Evolutionary conservation across 2,329 filamentous ascomycete genomes (phyloP).

Genomic region (Monosporascus sp.): DNA sequence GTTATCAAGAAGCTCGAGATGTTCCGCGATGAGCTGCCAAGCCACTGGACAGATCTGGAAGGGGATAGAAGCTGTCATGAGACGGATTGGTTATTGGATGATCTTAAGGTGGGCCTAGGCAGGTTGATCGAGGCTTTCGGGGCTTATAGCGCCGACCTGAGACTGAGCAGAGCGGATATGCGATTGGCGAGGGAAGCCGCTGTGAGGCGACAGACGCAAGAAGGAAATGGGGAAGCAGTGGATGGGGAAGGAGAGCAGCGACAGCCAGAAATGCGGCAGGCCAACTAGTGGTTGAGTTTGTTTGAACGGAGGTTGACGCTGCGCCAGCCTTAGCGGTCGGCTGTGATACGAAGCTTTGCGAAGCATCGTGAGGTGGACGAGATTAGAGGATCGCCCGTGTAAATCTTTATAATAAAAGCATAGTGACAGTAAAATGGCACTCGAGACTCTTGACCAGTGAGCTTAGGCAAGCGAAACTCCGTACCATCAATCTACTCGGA

Average conservation of each 20-base stretch:
- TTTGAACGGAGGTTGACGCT: background rate
- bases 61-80: conserved; percentile 52
- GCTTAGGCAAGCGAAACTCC: too few relatives aligned
- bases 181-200: conserved; percentile 65
- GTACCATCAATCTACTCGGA: too few relatives aligned
- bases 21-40: conserved; percentile 53
- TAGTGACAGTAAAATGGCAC: too few relatives aligned
- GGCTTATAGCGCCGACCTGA: conserved; percentile 65
- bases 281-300: conserved; percentile 18
- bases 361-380: too few relatives aligned
- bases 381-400: too few relatives aligned
- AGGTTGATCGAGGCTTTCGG: conserved; percentile 68
- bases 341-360: too few relatives aligned
- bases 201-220: conserved; percentile 14
- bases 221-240: conserved; percentile 1
- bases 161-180: conserved; percentile 65
- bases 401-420: too few relatives aligned
- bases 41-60: conserved; percentile 76
- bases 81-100: conserved; percentile 63
- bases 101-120: conserved; percentile 59
- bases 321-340: too few relatives aligned
- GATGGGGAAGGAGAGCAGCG: background rate
- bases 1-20: conserved; percentile 64
- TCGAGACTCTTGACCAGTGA: too few relatives aligned
- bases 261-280: conserved; percentile 26